A percentile compares a stretch with the other conserved stretches of the same genome.
Evolutionary conservation across 257 asterid genomes (phyloP).

Genomic region (Ballota nigra): DNA sequence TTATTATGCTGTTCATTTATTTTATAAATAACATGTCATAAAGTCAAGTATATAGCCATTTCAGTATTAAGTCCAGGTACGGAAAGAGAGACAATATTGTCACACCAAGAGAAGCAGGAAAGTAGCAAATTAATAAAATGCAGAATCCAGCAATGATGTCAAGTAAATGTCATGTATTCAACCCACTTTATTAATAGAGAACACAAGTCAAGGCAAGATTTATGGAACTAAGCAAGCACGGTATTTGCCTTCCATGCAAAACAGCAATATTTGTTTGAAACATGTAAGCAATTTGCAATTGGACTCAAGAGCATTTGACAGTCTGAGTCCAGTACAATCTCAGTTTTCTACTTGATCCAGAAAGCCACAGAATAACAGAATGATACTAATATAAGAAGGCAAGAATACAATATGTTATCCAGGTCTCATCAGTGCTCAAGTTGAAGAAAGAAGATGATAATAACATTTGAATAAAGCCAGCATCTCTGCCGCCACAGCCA

Average conservation of each 20-base stretch:
- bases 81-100: background rate
- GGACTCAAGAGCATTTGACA: background rate
- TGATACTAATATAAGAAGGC: background rate
- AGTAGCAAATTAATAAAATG: conserved; percentile 10
- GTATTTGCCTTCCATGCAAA: background rate
- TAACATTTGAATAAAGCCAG: background rate
- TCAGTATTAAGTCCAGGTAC: too few relatives aligned
- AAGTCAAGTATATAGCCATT: background rate
- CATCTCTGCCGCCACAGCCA: background rate
- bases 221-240: background rate
- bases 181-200: background rate
- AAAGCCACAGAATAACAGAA: background rate
- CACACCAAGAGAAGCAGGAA: background rate
- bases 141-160: conserved; percentile 13
- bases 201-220: background rate
- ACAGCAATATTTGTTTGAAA: background rate
- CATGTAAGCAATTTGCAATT: background rate
- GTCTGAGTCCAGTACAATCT: background rate
- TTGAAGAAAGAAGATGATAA: background rate
- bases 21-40: background rate
- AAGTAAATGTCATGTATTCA: conserved; percentile 9
- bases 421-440: background rate
- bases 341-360: background rate
- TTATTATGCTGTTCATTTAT: background rate
- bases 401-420: background rate